Evolutionary conservation across 2,329 filamentous ascomycete genomes (phyloP), one percentile per base, ranked within the genome.

Genomic region (Phialemoniopsis sp.): DNA sequence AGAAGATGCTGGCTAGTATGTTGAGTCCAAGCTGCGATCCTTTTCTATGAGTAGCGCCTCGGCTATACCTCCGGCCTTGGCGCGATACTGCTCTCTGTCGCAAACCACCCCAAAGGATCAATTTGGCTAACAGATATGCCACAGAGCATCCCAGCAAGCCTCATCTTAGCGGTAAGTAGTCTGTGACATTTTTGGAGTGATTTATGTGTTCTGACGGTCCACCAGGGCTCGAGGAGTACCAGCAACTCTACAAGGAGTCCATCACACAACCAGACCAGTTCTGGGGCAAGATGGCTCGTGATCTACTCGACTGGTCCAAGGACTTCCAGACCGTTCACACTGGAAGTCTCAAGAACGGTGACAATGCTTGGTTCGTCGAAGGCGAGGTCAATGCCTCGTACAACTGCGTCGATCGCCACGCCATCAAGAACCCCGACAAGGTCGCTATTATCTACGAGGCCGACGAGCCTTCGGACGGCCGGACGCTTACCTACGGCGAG

Each of bases 401-500:
- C 80, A 98, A 98, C 73, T 95, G 89, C 58, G 84, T 98, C 48
- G 93, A 98, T 59, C 87, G 93, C 46, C 91, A 97, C 65, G 93
- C 93, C n/a, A 79, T 94, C 67, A 89, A 90, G 68, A 82, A 95
- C 67, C 93, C 93, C 35, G 72, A 97, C 69, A 89, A 85, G 68
- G 82, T 93, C 35, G 93, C 93, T 62, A 95, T 98, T 68, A 95
- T 97, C 70, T 98, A 97, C 72, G 93, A 98, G 72, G 91, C 90
- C 45, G 93, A 98, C 57, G 93, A 98, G 67, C 80, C 85, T 32
- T 75, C 68, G 39, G 86, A 95, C 59, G 90, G 93, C 58, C 89
- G 91, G 51, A 90, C 77, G 50, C 85, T 98, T 63, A 93, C 88
- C 49, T 98, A 97, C 55, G 80, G 85, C 54, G 90, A 98, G 76